phyloP scores from a whole-genome alignment of 768 basidiomycete species.

The Tulasnella sp. region DNA sequence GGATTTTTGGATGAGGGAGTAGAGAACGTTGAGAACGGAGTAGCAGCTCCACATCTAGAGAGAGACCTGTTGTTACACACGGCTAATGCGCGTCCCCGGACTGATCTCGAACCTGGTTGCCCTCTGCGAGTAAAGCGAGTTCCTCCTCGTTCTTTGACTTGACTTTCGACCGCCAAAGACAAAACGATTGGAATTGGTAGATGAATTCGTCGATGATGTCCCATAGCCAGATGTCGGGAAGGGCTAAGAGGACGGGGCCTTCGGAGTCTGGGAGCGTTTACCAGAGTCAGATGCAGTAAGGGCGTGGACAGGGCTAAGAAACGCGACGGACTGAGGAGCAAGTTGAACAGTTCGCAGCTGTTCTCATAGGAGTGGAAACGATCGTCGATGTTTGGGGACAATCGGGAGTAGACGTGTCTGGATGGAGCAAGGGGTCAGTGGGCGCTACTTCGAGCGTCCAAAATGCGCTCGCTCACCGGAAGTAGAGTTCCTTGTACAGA shows the following conservation, averaged over 20 bases:
- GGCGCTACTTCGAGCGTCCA: neutral
- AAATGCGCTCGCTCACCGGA: slow-evolving; percentile 45
- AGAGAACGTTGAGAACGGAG: slow-evolving; percentile 95
- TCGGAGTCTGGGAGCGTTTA: too few species aligned
- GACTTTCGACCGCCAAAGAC: slow-evolving; percentile 82
- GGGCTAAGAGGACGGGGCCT: slow-evolving; percentile 85
- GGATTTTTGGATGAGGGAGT: slow-evolving; percentile 97
- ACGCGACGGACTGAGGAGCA: slow-evolving; percentile 72
- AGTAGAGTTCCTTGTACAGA: slow-evolving; percentile 93
- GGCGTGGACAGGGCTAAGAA: neutral
- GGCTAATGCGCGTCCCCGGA: slow-evolving; percentile 21
- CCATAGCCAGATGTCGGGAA: slow-evolving; percentile 98
- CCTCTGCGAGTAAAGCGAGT: slow-evolving; percentile 72
- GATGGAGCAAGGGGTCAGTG: slow-evolving; percentile 27
- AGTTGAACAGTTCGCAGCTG: slow-evolving; percentile 97
- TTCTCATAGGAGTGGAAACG: slow-evolving; percentile 97
- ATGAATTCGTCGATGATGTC: slow-evolving; percentile 97
- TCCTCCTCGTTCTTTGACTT: slow-evolving; percentile 89
- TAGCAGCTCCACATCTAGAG: slow-evolving; percentile 92
- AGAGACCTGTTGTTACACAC: neutral
- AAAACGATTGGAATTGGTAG: slow-evolving; percentile 97
- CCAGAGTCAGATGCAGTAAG: too few species aligned
- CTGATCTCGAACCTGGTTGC: slow-evolving; percentile 48
- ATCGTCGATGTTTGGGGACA: slow-evolving; percentile 94
- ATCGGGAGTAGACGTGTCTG: slow-evolving; percentile 86